A percentile compares a stretch with the other conserved stretches of the same genome.
These are phyloP conservation scores for Takashimella tepidaria DNA, from an alignment of 1,284 basidiomycete species.

Conservation along the genomic window DNA sequence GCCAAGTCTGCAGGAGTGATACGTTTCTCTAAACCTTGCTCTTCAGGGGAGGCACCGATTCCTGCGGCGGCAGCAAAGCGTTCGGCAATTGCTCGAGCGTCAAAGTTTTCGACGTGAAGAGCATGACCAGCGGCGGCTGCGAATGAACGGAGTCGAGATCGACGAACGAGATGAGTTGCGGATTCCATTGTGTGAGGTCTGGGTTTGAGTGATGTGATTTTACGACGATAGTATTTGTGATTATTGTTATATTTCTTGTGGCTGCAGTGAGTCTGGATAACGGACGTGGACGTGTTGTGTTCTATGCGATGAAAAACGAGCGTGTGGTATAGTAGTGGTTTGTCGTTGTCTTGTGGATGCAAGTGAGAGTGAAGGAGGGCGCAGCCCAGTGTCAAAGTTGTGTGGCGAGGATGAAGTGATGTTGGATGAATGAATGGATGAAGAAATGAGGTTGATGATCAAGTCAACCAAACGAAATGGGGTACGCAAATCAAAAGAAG, in stretches of 20 bases:
- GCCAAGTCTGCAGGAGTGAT: constrained; percentile 16
- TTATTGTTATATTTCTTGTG: no score
- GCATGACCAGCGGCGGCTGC: constrained; percentile 14
- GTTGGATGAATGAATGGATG: background rate
- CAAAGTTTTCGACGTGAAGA: constrained; percentile 8
- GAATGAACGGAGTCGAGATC: constrained; percentile 19
- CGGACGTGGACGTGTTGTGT: no score
- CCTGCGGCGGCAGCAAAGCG: background rate
- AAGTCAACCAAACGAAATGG: background rate
- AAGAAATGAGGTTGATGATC: background rate
- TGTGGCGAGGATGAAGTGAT: background rate
- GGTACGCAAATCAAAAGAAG: no score
- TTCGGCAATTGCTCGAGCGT: background rate
- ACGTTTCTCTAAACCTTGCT: constrained; percentile 8
- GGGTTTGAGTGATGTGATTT: background rate
- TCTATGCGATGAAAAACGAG: no score
- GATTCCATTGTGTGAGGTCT: background rate
- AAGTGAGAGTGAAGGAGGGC: background rate
- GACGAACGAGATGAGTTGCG: constrained; percentile 13
- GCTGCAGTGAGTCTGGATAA: no score
- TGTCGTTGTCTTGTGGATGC: background rate
- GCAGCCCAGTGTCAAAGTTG: background rate
- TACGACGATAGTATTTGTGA: constrained; percentile 3
- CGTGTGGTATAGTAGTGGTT: background rate
- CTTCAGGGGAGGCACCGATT: no score